Evolutionary conservation across 2,329 filamentous ascomycete genomes (phyloP).

Genomic region (Calonectria hongkongensis): DNA sequence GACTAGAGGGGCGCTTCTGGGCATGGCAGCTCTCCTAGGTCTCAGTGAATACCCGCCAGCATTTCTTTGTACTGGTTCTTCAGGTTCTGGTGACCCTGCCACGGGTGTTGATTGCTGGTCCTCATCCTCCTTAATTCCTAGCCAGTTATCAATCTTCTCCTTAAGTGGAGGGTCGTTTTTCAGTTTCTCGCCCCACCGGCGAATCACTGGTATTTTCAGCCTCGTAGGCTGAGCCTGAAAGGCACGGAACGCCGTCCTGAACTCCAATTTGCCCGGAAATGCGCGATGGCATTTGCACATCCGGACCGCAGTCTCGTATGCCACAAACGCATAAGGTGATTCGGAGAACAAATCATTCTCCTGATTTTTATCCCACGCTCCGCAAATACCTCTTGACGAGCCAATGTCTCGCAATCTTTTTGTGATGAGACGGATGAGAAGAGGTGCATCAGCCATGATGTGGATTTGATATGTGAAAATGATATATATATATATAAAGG

Average conservation of each 20-base stretch:
- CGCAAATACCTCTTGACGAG: not conserved
- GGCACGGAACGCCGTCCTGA: not conserved
- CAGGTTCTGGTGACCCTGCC: not conserved
- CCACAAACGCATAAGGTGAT: constrained; percentile 18
- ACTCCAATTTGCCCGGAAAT: not conserved
- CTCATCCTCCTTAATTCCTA: not conserved
- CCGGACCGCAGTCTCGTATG: not conserved
- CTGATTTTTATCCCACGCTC: not conserved
- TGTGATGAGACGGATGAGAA: not conserved
- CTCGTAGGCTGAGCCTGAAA: not conserved
- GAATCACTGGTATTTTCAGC: not conserved
- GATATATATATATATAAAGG: not conserved
- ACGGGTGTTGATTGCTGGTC: not conserved
- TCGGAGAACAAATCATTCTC: not conserved
- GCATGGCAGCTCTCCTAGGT: not conserved
- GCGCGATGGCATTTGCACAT: not conserved
- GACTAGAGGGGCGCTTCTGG: not conserved
- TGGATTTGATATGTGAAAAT: not conserved
- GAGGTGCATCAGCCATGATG: not conserved
- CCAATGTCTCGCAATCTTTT: not conserved
- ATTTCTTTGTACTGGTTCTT: not conserved
- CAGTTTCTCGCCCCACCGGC: constrained; percentile 6
- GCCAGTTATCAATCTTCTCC: not conserved
- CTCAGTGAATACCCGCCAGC: not conserved
- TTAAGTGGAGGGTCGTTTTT: not conserved